These are phyloP conservation scores for Colletotrichum sp. DNA, from an alignment of 2,329 filamentous ascomycete genomes.

Conservation along the genomic window DNA sequence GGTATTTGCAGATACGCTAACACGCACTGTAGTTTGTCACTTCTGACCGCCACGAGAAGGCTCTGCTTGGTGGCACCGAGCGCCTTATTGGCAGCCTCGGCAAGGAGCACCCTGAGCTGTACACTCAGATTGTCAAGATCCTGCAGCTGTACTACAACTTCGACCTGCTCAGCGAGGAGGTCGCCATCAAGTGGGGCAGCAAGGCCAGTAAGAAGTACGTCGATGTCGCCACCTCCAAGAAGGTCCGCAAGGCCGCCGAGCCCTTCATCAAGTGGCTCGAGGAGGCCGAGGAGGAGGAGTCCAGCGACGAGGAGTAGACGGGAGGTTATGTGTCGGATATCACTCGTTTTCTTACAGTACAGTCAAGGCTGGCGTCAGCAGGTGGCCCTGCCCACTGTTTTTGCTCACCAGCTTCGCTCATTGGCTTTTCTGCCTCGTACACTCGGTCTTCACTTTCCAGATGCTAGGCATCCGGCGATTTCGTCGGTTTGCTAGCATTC, in stretches of 20 bases:
- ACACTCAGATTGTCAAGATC: slow-evolving; percentile 79
- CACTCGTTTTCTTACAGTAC: not conserved
- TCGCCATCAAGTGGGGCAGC: slow-evolving; percentile 87
- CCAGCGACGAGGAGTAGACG: slow-evolving; percentile 59
- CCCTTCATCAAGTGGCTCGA: slow-evolving; percentile 94
- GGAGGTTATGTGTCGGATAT: not conserved
- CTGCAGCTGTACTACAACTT: slow-evolving; percentile 89
- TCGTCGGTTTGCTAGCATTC: not conserved
- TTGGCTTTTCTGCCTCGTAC: not conserved
- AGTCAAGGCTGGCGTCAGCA: not conserved
- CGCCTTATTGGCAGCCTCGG: slow-evolving; percentile 77
- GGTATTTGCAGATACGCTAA: slow-evolving; percentile 30
- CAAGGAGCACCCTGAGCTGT: slow-evolving; percentile 81
- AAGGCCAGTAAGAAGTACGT: slow-evolving; percentile 98
- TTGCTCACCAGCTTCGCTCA: not conserved
- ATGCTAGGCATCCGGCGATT: not conserved
- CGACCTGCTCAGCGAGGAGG: slow-evolving; percentile 87
- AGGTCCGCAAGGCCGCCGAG: slow-evolving; percentile 75
- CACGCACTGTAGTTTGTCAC: slow-evolving; percentile 67
- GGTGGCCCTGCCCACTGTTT: not conserved
- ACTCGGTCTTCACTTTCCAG: not conserved
- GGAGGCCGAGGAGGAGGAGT: slow-evolving; percentile 79
- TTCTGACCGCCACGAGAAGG: slow-evolving; percentile 93
- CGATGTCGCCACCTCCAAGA: slow-evolving; percentile 25
- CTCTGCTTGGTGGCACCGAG: slow-evolving; percentile 92